Evolutionary conservation across 345 rosid genomes (phyloP), one percentile per base, ranked within the genome.

Genomic region (Sapria himalayana): DNA sequence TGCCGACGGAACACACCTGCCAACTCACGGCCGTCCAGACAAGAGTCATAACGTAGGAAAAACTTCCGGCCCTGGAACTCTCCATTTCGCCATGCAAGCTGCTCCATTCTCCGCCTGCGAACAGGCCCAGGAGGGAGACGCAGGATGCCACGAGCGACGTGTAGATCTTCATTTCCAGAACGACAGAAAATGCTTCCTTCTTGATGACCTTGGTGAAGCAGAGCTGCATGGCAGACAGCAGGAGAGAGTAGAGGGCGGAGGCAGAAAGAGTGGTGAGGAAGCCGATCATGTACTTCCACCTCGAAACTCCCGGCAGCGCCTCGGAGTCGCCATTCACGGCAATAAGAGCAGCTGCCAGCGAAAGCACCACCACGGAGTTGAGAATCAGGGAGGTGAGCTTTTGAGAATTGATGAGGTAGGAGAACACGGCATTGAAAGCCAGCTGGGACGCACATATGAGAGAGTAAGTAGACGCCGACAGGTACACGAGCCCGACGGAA

Each of bases 391-490:
- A 15, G 15, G 92, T 81, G 61, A 78, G 50, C 40, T 78, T 86
- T 61, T 81, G 89, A 2, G 76, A 64, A 46, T 86, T 86, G 42
- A 86, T 56, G 61, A 64, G 70, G 61, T 51, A 71, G 3, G 94
- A 78, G 64, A 81, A 78, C 23, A 81, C 49, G 2, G 78, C 77
- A 60, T 78, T 86, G 39, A 76, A 81, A 23, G 72, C 76, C 39
- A 86, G 57, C 32, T 86, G 97, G 37, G 77, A 60, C 4, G 80
- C 81, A 42, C 85, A 81, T 13, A 72, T 61, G 25, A 86, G 75
- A 8, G 94, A 78, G 46, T 75, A 86, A 9, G 94, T 72, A 22
- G 94, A 81, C 43, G 76, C 79, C 0, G 91, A 64, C 32, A 86
- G 92, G 55, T 73, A 71, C 46, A 62, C 46, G 33, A 86, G 80